Conservation (phyloP, 2,329 filamentous ascomycete genomes). For the Aureobasidium mangrovei region DNA sequence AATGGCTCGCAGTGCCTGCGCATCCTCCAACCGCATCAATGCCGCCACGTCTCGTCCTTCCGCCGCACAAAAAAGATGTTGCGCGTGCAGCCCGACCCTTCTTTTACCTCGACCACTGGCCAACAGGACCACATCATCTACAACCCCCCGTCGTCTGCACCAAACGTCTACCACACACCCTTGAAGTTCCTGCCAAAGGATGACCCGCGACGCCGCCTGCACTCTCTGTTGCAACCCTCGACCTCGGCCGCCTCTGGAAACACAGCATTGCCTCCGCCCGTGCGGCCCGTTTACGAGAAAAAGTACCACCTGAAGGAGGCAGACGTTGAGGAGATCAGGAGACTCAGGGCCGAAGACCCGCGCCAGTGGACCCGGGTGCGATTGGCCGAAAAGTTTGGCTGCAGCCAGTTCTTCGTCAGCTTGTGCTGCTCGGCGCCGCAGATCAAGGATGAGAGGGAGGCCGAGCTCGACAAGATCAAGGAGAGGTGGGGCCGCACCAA, state of each 20-base stretch:
- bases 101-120: constrained; percentile 30
- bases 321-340: constrained; percentile 52
- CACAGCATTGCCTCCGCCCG: constrained; percentile 32
- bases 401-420: constrained; percentile 53
- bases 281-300: constrained; percentile 46
- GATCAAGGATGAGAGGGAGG: constrained; percentile 33
- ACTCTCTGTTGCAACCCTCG: constrained; percentile 21
- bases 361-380: constrained; percentile 50
- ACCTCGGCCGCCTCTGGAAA: constrained; percentile 22
- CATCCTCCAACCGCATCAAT: constrained; percentile 20
- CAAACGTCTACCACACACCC: constrained; percentile 56
- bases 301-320: constrained; percentile 51
- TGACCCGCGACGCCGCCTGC: constrained; percentile 46
- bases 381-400: constrained; percentile 55
- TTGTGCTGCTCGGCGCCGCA: constrained; percentile 47
- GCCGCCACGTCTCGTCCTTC: constrained; percentile 36
- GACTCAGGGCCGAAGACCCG: constrained; percentile 47
- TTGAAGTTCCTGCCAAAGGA: constrained; percentile 53
- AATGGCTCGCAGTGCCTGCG: constrained; percentile 5
- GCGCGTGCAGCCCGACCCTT: constrained; percentile 36
- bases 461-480: constrained; percentile 46
- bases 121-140: constrained; percentile 49
- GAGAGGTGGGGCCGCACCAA: constrained; percentile 52
- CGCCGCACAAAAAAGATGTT: constrained; percentile 40
- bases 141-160: constrained; percentile 57